These are phyloP conservation scores for Ciborinia camelliae DNA, from an alignment of 2,329 filamentous ascomycete genomes.

Conservation along the genomic window DNA sequence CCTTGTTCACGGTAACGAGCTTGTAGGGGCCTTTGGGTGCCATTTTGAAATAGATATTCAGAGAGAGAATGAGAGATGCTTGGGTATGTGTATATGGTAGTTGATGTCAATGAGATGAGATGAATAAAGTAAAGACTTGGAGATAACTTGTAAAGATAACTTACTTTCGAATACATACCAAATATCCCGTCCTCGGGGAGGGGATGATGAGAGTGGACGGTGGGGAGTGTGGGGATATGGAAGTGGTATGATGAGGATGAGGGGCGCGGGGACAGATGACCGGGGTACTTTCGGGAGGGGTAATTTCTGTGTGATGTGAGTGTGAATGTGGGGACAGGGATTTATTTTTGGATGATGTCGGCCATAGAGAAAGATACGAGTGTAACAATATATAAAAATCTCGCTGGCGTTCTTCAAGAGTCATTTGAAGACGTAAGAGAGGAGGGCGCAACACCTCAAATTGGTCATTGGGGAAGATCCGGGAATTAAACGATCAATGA, in stretches of 20 bases:
- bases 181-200: not conserved
- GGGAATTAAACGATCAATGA: not conserved
- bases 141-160: not conserved
- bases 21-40: slow-evolving; percentile 54
- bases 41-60: slow-evolving; percentile 21
- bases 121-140: not conserved
- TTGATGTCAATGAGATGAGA: not conserved
- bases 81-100: not conserved
- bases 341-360: not conserved
- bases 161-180: not conserved
- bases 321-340: slow-evolving; percentile 1
- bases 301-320: not conserved
- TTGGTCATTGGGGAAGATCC: not conserved
- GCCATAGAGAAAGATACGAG: not conserved
- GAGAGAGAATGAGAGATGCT: not conserved
- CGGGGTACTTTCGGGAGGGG: slow-evolving; percentile 6
- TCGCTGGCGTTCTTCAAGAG: not conserved
- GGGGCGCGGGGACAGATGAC: not conserved
- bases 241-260: slow-evolving; percentile 11
- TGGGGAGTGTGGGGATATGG: slow-evolving; percentile 1
- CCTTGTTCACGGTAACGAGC: slow-evolving; percentile 66
- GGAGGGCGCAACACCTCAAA: not conserved
- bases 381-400: not conserved
- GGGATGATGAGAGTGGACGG: slow-evolving; percentile 7
- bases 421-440: not conserved